Conservation (phyloP, 2,329 filamentous ascomycete genomes). For the Hymenotorrendiella dingleyae region DNA sequence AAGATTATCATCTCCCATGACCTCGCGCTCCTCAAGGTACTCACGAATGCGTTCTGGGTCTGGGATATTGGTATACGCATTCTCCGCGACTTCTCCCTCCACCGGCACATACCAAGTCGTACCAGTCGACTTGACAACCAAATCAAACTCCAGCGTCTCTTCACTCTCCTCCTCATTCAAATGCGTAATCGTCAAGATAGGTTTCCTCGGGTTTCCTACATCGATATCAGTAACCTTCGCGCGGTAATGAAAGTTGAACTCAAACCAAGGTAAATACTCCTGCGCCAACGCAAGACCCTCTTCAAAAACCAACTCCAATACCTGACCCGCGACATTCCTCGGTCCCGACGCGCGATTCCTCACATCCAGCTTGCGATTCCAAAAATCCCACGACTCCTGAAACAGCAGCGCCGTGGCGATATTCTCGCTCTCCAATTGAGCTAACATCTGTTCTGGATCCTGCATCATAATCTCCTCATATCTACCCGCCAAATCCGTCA, state of each 20-base stretch:
- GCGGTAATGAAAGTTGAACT: not conserved
- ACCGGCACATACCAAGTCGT: not conserved
- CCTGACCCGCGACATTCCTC: not conserved
- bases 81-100: not conserved
- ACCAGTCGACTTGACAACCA: not conserved
- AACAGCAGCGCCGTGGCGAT: not conserved
- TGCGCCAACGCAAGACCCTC: not conserved
- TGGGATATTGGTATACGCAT: not conserved
- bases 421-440: not conserved
- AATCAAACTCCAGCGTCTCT: not conserved
- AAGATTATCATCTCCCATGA: not conserved
- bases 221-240: not conserved
- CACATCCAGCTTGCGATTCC: not conserved
- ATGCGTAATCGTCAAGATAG: not conserved
- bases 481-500: not conserved
- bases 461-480: not conserved
- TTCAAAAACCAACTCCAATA: not conserved
- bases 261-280: not conserved
- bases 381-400: not conserved
- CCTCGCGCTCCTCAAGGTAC: not conserved
- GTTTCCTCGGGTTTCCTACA: not conserved
- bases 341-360: not conserved
- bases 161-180: not conserved
- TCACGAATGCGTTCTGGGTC: not conserved
- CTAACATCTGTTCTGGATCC: not conserved